A percentile compares a stretch with the other conserved stretches of the same genome.
Conservation (phyloP, 306 rosid species). For the Delonix regia region DNA sequence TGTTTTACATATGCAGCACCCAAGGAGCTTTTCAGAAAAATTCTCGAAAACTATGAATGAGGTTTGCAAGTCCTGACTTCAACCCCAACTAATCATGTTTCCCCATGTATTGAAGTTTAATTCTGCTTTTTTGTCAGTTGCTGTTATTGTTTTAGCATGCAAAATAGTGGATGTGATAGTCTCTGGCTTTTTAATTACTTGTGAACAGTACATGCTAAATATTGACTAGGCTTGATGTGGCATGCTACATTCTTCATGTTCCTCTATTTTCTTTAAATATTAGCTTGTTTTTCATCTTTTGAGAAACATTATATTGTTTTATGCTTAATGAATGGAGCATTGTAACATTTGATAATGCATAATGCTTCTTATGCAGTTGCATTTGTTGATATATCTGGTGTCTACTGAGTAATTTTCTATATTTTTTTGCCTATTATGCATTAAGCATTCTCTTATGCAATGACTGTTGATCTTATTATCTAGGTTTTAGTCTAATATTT, state of each 20-base stretch:
- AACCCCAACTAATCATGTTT: conserved; percentile 21
- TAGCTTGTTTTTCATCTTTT: not conserved
- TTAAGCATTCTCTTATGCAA: conserved; percentile 12
- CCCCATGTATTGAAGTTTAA: conserved; percentile 11
- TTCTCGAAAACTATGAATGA: conserved; percentile 55
- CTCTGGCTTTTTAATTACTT: not conserved
- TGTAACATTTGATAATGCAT: not conserved
- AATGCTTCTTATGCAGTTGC: not conserved
- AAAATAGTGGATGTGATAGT: conserved; percentile 4
- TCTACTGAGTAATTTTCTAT: not conserved
- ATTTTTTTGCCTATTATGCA: not conserved
- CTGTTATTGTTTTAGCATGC: not conserved
- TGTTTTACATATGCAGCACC: conserved; percentile 68
- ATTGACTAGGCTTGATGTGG: not conserved
- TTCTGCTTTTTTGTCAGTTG: not conserved
- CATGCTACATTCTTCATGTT: not conserved
- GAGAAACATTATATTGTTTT: not conserved
- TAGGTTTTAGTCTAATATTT: not conserved
- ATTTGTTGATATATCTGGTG: not conserved
- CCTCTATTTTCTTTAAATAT: not conserved
- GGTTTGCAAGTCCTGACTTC: conserved; percentile 45
- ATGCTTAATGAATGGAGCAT: not conserved
- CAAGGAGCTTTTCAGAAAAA: conserved; percentile 65
- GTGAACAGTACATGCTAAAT: not conserved
- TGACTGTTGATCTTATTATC: not conserved